Evolutionary conservation across 1,284 basidiomycete species (phyloP), one percentile per base, ranked within the genome.

Genomic region (Neotropicomus parvogracilis): DNA sequence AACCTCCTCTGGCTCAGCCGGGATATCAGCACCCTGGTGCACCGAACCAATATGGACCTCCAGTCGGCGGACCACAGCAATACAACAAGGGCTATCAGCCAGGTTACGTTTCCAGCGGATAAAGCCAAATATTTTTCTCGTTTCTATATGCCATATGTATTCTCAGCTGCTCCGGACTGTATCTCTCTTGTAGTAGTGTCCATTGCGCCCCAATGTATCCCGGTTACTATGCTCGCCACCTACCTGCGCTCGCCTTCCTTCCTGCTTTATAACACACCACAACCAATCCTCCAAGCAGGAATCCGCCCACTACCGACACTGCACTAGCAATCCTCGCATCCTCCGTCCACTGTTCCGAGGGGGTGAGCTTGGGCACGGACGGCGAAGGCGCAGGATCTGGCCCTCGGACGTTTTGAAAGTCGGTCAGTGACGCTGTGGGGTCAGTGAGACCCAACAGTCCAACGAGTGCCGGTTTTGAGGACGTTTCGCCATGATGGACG

Each of bases 371-470:
- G 32, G 56, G 48, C 27, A 65, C 59, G 34, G 59, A 52, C 16
- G 62, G 59, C 21, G 52, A 59, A 11, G 65, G 59, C 7, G 67
- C 63, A 14, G 62, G 40, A 52, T 80, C 78, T n/a, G 62, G 54
- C 33, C 79, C 80, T 20, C 78, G 73, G 34, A 60, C 59, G 10
- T 55, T 49, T 48, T 67, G 67, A 53, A 82, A 81, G 16, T 71
- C 65, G 11, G 45, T 49, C 29, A 75, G 54, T 9, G 78, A 67
- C 3, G 60, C 31, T 2, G 56, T 48, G 3, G 71, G 56, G 50
- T 81, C 69, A 2, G 77, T 81, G 33, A 74, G 63, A 44, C 68
- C 70, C 50, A 75, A 57, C 11, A 83, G 66, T 24, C 79, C 79
- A 33, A 83, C 69, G 31, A 59, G 54, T 1, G 79, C 78, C 17